Conservation (phyloP, 2,329 filamentous ascomycete genomes). For the Trichoderma hamatum region DNA sequence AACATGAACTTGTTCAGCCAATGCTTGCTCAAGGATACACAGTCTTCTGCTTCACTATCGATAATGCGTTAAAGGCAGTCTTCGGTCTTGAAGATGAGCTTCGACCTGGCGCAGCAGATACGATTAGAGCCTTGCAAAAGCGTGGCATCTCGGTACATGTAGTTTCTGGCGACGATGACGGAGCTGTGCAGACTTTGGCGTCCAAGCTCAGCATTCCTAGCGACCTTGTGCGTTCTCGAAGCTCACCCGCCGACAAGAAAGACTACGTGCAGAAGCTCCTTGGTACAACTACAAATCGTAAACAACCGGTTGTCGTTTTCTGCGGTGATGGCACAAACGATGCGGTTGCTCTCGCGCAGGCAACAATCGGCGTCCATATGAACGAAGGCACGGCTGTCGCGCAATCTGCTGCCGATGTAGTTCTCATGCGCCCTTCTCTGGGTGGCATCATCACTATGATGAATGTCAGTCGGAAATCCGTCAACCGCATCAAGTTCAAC, state of each 20-base stretch:
- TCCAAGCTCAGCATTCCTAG: constrained; percentile 44
- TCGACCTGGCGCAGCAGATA: constrained; percentile 46
- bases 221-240: constrained; percentile 46
- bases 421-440: constrained; percentile 64
- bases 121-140: constrained; percentile 42
- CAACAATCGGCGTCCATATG: constrained; percentile 72
- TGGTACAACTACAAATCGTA: constrained; percentile 21
- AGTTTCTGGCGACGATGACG: constrained; percentile 57
- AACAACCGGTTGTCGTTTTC: constrained; percentile 61
- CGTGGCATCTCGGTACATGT: constrained; percentile 50
- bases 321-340: constrained; percentile 81
- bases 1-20: constrained; percentile 39
- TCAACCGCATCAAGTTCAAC: constrained; percentile 63
- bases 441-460: constrained; percentile 61
- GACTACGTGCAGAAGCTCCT: constrained; percentile 48
- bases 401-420: constrained; percentile 66
- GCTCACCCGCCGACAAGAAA: constrained; percentile 51
- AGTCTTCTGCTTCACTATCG: constrained; percentile 51
- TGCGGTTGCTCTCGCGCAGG: constrained; percentile 70
- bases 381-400: constrained; percentile 65
- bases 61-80: constrained; percentile 42
- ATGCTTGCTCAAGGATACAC: constrained; percentile 46
- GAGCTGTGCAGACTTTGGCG: constrained; percentile 49
- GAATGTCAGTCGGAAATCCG: constrained; percentile 51
- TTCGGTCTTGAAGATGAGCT: constrained; percentile 53